Evolutionary conservation across 1,139 yeast genomes (phyloP).

Genomic region (Eremothecium gossypii): DNA sequence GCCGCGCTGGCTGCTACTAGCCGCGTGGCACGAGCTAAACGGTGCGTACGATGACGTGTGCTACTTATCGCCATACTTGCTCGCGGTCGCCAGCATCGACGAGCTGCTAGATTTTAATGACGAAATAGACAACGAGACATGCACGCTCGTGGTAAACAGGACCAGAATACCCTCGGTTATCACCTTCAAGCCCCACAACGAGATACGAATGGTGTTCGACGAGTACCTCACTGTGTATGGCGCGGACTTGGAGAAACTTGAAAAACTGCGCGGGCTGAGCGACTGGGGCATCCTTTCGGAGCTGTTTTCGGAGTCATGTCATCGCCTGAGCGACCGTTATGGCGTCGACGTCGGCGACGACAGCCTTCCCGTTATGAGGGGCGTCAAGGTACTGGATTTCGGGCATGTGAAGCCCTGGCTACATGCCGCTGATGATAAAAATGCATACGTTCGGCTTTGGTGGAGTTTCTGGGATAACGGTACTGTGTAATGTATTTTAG

Average conservation of each 20-base stretch:
- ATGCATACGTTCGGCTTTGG: neutral
- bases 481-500: neutral
- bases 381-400: conserved; percentile 17
- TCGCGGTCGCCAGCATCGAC: conserved; percentile 24
- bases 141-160: conserved; percentile 14
- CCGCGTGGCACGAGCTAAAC: conserved; percentile 10
- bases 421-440: conserved; percentile 1
- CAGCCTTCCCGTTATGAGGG: conserved; percentile 5
- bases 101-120: conserved; percentile 22
- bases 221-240: conserved; percentile 28
- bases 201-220: conserved; percentile 27
- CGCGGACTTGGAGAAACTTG: conserved; percentile 13
- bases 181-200: conserved; percentile 24
- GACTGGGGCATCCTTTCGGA: conserved; percentile 21
- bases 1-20: conserved; percentile 12
- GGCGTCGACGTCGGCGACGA: conserved; percentile 10
- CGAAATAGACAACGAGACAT: conserved; percentile 23
- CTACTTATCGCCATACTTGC: conserved; percentile 25
- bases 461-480: neutral
- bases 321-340: conserved; percentile 24
- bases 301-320: conserved; percentile 12
- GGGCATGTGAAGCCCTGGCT: conserved; percentile 19
- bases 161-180: conserved; percentile 17
- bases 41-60: conserved; percentile 22
- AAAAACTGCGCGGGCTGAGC: conserved; percentile 13